These are phyloP conservation scores for Juglanconis oblonga DNA, from an alignment of 2,329 filamentous ascomycete species.

Conservation along the genomic window DNA sequence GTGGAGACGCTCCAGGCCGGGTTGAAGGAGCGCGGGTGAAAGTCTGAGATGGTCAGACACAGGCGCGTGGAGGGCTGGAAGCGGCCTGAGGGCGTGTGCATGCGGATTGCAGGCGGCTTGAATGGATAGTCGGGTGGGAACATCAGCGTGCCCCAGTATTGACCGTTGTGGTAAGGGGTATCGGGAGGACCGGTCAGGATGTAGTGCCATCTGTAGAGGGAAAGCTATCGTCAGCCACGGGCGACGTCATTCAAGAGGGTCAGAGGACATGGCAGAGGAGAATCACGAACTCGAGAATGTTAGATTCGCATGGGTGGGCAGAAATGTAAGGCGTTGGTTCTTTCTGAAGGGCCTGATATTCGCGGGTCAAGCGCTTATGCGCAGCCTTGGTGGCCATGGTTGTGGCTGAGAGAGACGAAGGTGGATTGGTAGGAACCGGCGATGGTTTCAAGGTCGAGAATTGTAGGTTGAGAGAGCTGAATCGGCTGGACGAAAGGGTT, in stretches of 20 bases:
- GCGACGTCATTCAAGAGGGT: not conserved
- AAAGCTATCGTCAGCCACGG: conserved; percentile 15
- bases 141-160: conserved; percentile 96
- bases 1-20: conserved; percentile 98
- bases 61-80: conserved; percentile 91
- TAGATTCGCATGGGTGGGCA: conserved; percentile 84
- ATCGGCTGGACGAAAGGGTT: not conserved
- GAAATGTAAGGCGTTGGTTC: conserved; percentile 87
- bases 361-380: conserved; percentile 46
- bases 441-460: not conserved
- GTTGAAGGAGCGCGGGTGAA: conserved; percentile 97
- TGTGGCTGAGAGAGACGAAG: not conserved
- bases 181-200: conserved; percentile 91
- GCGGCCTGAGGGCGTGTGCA: conserved; percentile 95
- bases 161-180: conserved; percentile 89
- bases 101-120: conserved; percentile 93
- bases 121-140: conserved; percentile 98
- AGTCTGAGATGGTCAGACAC: conserved; percentile 94
- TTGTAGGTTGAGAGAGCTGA: not conserved
- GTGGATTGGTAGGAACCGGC: not conserved
- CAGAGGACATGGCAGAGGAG: conserved; percentile 11
- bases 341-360: conserved; percentile 60
- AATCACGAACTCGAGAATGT: conserved; percentile 77
- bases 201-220: conserved; percentile 73
- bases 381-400: conserved; percentile 20